These are phyloP conservation scores for Collariella sp. DNA, from an alignment of 495 filamentous ascomycete species.

Conservation along the genomic window DNA sequence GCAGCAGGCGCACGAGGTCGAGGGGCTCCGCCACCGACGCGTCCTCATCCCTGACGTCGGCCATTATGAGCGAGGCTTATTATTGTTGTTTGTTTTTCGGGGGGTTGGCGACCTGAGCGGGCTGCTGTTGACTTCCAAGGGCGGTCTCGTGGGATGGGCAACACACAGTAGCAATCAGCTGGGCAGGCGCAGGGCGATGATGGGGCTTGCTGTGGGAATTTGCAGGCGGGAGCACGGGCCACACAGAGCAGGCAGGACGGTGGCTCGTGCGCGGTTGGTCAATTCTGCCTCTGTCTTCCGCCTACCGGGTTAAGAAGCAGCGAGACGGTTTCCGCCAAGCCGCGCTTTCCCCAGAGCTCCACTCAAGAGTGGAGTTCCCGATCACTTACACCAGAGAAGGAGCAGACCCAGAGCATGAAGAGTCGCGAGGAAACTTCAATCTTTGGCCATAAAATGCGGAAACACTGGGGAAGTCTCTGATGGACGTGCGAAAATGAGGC, in stretches of 20 bases:
- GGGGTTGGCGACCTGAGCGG: too few relatives aligned
- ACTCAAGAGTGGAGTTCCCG: not conserved
- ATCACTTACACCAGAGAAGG: not conserved
- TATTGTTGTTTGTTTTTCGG: too few relatives aligned
- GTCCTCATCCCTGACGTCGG: slow-evolving; percentile 60
- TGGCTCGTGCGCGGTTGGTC: not conserved
- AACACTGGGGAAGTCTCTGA: too few relatives aligned
- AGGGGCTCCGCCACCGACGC: slow-evolving; percentile 74
- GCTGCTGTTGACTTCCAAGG: too few relatives aligned
- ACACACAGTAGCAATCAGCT: not conserved
- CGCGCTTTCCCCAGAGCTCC: not conserved
- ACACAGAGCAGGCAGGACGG: not conserved
- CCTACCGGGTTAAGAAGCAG: not conserved
- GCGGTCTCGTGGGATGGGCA: too few relatives aligned
- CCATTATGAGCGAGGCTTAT: slow-evolving; percentile 41
- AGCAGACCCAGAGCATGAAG: not conserved
- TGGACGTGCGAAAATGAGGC: too few relatives aligned
- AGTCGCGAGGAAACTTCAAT: too few relatives aligned
- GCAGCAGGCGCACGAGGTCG: slow-evolving; percentile 84
- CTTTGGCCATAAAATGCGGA: too few relatives aligned
- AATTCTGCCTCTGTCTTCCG: not conserved
- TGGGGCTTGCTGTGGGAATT: slow-evolving; percentile 1
- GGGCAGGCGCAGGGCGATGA: not conserved
- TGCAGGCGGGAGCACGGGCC: not conserved
- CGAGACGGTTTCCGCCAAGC: not conserved